phyloP scores from a whole-genome alignment of 2,329 filamentous ascomycete genomes.

The Phaeosphaeriaceae sp. region DNA sequence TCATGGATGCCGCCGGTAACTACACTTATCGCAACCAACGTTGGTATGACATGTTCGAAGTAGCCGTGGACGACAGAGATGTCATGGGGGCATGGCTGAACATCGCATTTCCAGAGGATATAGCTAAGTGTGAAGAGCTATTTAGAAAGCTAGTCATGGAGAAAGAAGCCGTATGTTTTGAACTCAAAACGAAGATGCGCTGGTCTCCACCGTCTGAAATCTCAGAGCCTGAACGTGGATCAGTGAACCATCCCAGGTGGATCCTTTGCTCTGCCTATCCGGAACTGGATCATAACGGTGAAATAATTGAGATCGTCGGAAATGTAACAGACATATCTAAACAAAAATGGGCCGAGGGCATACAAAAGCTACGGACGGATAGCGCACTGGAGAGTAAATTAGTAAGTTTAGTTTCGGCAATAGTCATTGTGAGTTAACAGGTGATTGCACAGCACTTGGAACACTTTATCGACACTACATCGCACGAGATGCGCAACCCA shows the following conservation, averaged over 20 bases:
- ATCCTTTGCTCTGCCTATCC: constrained; percentile 40
- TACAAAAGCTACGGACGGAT: constrained; percentile 39
- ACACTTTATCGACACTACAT: constrained; percentile 45
- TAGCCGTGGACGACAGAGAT: constrained; percentile 22
- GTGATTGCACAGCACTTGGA: constrained; percentile 32
- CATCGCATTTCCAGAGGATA: constrained; percentile 45
- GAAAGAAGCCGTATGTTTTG: constrained; percentile 44
- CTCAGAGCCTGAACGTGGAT: constrained; percentile 11
- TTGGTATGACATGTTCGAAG: constrained; percentile 46
- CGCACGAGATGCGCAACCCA: constrained; percentile 54
- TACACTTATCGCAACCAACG: constrained; percentile 51
- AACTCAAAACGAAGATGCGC: constrained; percentile 46
- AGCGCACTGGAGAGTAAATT: constrained; percentile 40
- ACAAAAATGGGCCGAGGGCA: constrained; percentile 46
- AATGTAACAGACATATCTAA: constrained; percentile 47
- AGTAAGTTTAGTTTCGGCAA: no score
- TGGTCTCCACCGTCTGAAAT: constrained; percentile 38
- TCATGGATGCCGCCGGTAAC: constrained; percentile 41
- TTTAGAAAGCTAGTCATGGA: constrained; percentile 41
- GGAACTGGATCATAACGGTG: constrained; percentile 26
- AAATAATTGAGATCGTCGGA: constrained; percentile 42
- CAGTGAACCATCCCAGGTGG: constrained; percentile 31
- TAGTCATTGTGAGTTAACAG: no score
- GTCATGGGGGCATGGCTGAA: constrained; percentile 25
- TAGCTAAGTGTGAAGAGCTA: constrained; percentile 34